Evolutionary conservation across 1,284 basidiomycete species (phyloP), one percentile per base, ranked within the genome.

Genomic region (Marasmius tenuissimus): DNA sequence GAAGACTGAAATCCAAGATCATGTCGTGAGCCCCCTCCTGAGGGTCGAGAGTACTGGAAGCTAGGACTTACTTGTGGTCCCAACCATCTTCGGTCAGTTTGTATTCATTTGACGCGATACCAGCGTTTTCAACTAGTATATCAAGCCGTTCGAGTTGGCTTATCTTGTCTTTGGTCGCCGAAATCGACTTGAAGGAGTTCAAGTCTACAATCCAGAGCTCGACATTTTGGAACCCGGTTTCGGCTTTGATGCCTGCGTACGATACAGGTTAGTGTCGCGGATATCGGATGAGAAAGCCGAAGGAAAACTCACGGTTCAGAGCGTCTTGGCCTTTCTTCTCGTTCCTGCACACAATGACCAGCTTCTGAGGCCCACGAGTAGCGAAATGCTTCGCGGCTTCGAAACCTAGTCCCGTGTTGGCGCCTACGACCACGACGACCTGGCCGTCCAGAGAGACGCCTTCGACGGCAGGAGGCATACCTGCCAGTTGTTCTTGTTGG

Each of bases 81-180:
- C 74, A 80, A 6, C 76, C 77, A 64, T 81, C 78, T 0, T 58
- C 60, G 0, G 76, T 78, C 1, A 66, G 45, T 10, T 65, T 54
- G 55, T 73, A 74, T 16, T 45, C 54, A 3, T 8, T 2, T 1
- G 58, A 47, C 42, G 40, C 47, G 9, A 76, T 63, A 0, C 65
- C 79, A n/a, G 78, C 79, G 59, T 81, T 81, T 60, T 71, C 69
- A 7, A 81, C 70, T 1, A 81, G 66, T 10, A 79, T 73, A 62
- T 81, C 79, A 4, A 82, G 65, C 27, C 76, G 63, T 1, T 69
- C 73, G 11, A 71, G 72, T 11, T 80, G 78, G 38, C 69, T 64
- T 10, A 76, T 75, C 49, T 69, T 70, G 34, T 77, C 70, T 2
- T 68, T 76, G 61, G 81, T 81, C 4, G 70, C 65, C 4, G 60